Evolutionary conservation across 2,329 filamentous ascomycete genomes (phyloP).

Genomic region (Parastagonospora nodorum): DNA sequence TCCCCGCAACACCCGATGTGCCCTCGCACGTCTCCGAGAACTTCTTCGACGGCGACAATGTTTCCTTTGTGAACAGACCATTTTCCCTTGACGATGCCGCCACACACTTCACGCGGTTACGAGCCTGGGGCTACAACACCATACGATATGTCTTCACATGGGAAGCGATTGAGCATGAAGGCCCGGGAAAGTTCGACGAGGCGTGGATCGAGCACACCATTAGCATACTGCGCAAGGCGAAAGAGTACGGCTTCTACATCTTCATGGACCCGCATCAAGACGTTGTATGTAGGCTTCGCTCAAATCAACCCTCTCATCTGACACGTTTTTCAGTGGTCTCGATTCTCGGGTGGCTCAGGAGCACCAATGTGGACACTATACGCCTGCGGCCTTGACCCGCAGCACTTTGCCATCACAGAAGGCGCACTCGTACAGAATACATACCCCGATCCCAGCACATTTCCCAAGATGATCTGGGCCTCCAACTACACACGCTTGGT

Average conservation of each 20-base stretch:
- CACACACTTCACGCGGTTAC: slow-evolving; percentile 82
- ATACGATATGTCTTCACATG: slow-evolving; percentile 97
- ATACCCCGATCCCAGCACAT: slow-evolving; percentile 80
- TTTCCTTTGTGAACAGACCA: slow-evolving; percentile 85
- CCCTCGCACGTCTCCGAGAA: slow-evolving; percentile 77
- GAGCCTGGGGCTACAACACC: slow-evolving; percentile 91
- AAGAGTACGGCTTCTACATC: slow-evolving; percentile 89
- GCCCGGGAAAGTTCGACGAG: slow-evolving; percentile 91
- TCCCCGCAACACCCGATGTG: slow-evolving; percentile 77
- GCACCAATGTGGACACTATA: slow-evolving; percentile 98
- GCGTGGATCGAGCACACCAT: slow-evolving; percentile 93
- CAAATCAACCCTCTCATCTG: slow-evolving; percentile 15
- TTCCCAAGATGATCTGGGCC: slow-evolving; percentile 99
- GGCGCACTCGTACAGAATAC: slow-evolving; percentile 95
- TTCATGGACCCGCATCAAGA: slow-evolving; percentile 99
- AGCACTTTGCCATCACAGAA: slow-evolving; percentile 82
- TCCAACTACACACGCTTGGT: slow-evolving; percentile 93
- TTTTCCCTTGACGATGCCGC: slow-evolving; percentile 84
- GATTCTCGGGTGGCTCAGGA: slow-evolving; percentile 91
- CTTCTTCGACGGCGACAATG: slow-evolving; percentile 92
- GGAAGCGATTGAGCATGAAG: slow-evolving; percentile 95
- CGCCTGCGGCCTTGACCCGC: slow-evolving; percentile 87
- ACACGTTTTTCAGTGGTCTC: slow-evolving; percentile 72
- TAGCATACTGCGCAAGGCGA: slow-evolving; percentile 78
- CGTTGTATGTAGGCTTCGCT: slow-evolving; percentile 65